A percentile compares a stretch with the other conserved stretches of the same genome.
Evolutionary conservation across 257 asterid species (phyloP).

Genomic region (Phtheirospermum japonicum): DNA sequence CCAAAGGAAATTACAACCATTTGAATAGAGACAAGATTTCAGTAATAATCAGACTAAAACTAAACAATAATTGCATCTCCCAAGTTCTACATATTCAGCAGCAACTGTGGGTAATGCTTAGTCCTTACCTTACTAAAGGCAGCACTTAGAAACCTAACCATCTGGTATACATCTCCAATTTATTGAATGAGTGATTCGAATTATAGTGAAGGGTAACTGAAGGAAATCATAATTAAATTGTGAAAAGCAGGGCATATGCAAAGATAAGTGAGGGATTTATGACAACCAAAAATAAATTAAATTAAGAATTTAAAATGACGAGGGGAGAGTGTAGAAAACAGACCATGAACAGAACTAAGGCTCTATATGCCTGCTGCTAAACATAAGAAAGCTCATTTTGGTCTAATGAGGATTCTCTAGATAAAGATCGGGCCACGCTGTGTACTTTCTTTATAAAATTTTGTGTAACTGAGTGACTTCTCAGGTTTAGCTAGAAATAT

Average conservation of each 20-base stretch:
- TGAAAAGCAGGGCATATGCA: not conserved
- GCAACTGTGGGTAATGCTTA: not conserved
- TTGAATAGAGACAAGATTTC: conserved; percentile 3
- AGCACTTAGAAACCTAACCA: conserved; percentile 11
- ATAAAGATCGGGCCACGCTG: not conserved
- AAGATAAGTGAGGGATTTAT: not conserved
- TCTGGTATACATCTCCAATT: conserved; percentile 1
- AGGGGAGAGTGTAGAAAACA: not conserved
- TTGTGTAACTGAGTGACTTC: not conserved
- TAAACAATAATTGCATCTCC: not conserved
- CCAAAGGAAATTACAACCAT: not conserved
- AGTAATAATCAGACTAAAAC: not conserved
- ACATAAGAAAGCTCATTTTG: not conserved
- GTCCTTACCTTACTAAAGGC: not conserved
- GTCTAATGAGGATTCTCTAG: not conserved
- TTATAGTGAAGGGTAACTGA: conserved; percentile 1
- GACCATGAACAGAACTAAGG: conserved; percentile 6
- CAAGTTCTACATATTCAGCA: not conserved
- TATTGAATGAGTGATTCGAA: not conserved
- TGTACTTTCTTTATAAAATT: not conserved
- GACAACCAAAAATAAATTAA: not conserved
- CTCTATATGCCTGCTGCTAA: not conserved
- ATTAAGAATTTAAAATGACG: not conserved
- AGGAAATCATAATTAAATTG: conserved; percentile 9
- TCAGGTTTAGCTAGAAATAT: not conserved